Base-by-base conservation (phyloP, 2,329 filamentous ascomycete genomes). In the Phoma sp. region DNA sequence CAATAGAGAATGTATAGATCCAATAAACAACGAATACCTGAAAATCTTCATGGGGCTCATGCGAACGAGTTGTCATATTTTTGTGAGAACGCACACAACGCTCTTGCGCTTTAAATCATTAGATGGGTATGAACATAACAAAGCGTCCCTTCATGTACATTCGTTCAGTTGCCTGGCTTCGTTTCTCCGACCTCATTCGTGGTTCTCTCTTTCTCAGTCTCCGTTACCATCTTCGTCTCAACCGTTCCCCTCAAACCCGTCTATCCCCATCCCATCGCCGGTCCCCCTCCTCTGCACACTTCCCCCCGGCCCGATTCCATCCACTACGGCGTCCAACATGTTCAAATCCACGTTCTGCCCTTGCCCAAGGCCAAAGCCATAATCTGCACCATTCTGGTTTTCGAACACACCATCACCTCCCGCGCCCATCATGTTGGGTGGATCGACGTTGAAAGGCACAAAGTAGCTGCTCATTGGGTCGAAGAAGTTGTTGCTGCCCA, bases 391-490 rank as follows among this genome's bases (percentile, higher is more conserved):
- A 5, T 2, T 51, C 47, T 36, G 39, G 15, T 29, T 54, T 17
- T 61, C 67, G 61, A 64, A 73, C 26, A 49, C 66, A 23, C 42
- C 72, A 37, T 78, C 77, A 5, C 77, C 75, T 2, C 71, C 76
- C 12, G 30, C 37, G 2, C 38, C 38, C 47, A 47, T 50, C 17
- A 72, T 47, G 7, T 62, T 62, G 0, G 90, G 87, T 17, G 92
- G 90, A 53, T 95, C 90, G 76, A 96, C 86, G 70, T 96, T 96
- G 76, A 96, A 96, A 1, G 93, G 92, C 80, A 96, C 87, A 74
- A 96, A 96, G 91, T 93, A 98, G 5, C 90, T 91, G 46, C 87
- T 88, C 38, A 75, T 77, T 1, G 77, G 76, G 53, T 80, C 77
- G 55, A 68, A 66, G 57, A 74, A 72, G 6, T 69, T 65, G 18